Percentiles rank a stretch among this genome's conserved stretches.
These are phyloP conservation scores for Casuarina equisetifolia DNA, from an alignment of 306 rosid genomes.

Conservation along the genomic window DNA sequence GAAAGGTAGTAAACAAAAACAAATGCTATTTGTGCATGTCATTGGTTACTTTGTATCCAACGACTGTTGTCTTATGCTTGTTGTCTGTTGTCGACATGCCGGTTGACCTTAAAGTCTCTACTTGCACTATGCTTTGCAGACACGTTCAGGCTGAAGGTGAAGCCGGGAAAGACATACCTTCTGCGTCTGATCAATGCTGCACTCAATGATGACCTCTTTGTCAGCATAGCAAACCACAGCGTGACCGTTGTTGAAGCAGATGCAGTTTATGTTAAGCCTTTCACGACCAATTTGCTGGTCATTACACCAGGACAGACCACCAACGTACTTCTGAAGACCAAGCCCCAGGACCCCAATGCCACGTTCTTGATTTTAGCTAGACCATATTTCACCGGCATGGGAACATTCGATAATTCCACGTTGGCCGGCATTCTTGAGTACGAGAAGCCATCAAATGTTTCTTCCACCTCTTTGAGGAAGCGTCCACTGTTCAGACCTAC, in stretches of 20 bases:
- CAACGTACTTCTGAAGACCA: slow-evolving; percentile 54
- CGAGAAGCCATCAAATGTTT: slow-evolving; percentile 22
- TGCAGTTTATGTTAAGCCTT: slow-evolving; percentile 62
- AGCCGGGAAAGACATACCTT: not conserved
- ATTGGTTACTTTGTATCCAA: no score
- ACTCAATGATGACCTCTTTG: slow-evolving; percentile 36
- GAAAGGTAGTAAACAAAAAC: not conserved
- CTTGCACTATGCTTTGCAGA: not conserved
- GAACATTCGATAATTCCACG: slow-evolving; percentile 74
- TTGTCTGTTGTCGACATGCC: no score
- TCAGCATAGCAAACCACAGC: slow-evolving; percentile 76
- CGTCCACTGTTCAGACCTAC: slow-evolving; percentile 38
- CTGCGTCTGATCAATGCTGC: slow-evolving; percentile 2
- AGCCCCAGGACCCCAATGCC: slow-evolving; percentile 43
- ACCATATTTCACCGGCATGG: slow-evolving; percentile 70
- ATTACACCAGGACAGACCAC: slow-evolving; percentile 73
- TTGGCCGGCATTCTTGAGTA: slow-evolving; percentile 67
- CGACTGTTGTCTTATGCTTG: no score
- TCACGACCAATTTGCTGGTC: slow-evolving; percentile 39
- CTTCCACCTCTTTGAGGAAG: not conserved
- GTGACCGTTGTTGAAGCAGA: slow-evolving; percentile 65
- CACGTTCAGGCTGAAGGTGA: not conserved
- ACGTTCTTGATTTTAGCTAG: slow-evolving; percentile 61
- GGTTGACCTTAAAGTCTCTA: no score
- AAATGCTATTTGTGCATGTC: no score